Conservation (phyloP, 2,329 filamentous ascomycete genomes). For the Hirsutella thompsonii region DNA sequence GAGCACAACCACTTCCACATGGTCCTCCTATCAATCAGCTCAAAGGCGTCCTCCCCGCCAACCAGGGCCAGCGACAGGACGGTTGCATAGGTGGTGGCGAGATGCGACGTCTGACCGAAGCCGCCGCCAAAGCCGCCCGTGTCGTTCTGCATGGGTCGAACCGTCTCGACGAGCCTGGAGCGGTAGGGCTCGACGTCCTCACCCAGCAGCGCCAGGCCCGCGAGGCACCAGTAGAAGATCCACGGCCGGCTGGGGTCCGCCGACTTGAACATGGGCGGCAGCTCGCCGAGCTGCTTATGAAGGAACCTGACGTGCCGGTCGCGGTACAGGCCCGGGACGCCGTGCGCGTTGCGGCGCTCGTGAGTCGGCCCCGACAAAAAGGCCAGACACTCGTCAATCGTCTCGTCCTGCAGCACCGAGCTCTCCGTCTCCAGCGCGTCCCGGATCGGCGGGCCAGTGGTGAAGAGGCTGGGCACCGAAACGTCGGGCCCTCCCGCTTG, state of each 20-base stretch:
- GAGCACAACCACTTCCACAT: conserved; percentile 87
- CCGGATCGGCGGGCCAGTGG: conserved; percentile 43
- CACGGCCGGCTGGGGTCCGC: conserved; percentile 85
- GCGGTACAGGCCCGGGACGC: conserved; percentile 62
- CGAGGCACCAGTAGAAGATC: conserved; percentile 87
- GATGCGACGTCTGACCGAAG: conserved; percentile 79
- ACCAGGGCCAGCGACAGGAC: conserved; percentile 68
- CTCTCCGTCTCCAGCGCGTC: conserved; percentile 57
- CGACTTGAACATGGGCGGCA: conserved; percentile 57
- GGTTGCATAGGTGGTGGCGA: conserved; percentile 79
- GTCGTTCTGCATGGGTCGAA: conserved; percentile 68
- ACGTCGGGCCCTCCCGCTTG: too few species aligned
- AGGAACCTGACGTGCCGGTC: conserved; percentile 50
- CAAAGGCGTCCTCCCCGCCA: conserved; percentile 60
- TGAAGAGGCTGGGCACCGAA: conserved; percentile 42
- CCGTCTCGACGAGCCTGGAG: conserved; percentile 58
- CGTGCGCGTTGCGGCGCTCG: conserved; percentile 51
- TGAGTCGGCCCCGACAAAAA: conserved; percentile 43
- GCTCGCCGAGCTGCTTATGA: conserved; percentile 39
- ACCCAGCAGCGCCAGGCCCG: conserved; percentile 62
- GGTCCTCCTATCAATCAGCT: conserved; percentile 63
- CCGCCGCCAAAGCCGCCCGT: conserved; percentile 85
- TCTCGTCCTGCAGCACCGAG: conserved; percentile 54
- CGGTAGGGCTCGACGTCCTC: conserved; percentile 59
- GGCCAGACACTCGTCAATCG: conserved; percentile 54